phyloP scores from a whole-genome alignment of 1,139 yeast genomes.

The Arxiozyma slooffiae region DNA sequence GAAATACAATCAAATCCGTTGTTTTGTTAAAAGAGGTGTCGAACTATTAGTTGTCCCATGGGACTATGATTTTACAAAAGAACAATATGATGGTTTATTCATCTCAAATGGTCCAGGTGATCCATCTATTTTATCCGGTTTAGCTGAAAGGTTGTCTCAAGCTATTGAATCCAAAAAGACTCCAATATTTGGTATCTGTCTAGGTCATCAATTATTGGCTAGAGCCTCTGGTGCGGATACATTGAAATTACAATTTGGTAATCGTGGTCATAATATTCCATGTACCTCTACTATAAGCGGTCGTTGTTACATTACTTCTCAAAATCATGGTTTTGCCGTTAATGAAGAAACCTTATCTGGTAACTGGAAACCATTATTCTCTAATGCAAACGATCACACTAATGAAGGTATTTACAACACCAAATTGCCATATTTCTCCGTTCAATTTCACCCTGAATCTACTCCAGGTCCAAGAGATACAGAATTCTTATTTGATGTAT shows the following conservation, averaged over 20 bases:
- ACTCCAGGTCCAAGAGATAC: constrained; percentile 99
- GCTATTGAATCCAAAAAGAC: constrained; percentile 57
- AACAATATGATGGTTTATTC: constrained; percentile 87
- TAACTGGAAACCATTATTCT: constrained; percentile 92
- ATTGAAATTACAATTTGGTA: constrained; percentile 89
- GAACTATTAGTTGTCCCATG: constrained; percentile 94
- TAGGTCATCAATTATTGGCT: constrained; percentile 96
- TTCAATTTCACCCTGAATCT: constrained; percentile 98
- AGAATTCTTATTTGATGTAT: constrained; percentile 91
- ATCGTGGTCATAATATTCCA: constrained; percentile 99
- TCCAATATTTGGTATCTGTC: constrained; percentile 93
- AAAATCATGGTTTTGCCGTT: constrained; percentile 98
- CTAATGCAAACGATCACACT: constrained; percentile 93
- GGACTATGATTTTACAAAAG: constrained; percentile 74
- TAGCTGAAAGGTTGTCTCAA: constrained; percentile 38
- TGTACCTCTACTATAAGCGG: constrained; percentile 90
- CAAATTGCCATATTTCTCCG: constrained; percentile 87
- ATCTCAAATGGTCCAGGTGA: constrained; percentile 99
- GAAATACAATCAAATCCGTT: constrained; percentile 95
- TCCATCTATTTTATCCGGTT: constrained; percentile 66
- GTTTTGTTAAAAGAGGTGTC: constrained; percentile 92
- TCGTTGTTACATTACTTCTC: constrained; percentile 96
- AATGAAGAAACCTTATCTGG: constrained; percentile 61
- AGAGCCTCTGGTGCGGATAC: constrained; percentile 94
- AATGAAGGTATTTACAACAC: constrained; percentile 97